Percentiles rank a stretch among this genome's conserved stretches.
phyloP scores from a whole-genome alignment of 371 early-diverging fungal genomes.

The Coemansia sp. region DNA sequence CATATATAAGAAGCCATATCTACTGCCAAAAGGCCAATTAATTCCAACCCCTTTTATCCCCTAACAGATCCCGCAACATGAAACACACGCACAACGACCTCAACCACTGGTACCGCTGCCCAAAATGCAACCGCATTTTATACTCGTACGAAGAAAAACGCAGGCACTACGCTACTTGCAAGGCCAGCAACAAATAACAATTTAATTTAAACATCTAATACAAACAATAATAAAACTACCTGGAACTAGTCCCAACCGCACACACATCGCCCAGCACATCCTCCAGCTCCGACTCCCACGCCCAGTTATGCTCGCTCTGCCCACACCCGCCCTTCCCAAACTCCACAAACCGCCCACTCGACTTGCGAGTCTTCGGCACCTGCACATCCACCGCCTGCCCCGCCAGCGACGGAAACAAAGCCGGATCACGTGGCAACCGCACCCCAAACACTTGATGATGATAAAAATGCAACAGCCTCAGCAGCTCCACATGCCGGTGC shows the following conservation, averaged over 20 bases:
- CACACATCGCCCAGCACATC: slow-evolving; percentile 34
- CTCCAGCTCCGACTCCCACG: slow-evolving; percentile 48
- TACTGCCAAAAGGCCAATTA: no score
- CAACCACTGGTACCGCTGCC: no score
- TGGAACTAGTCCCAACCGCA: not conserved
- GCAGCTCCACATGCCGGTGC: slow-evolving; percentile 47
- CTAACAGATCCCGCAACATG: no score
- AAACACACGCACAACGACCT: no score
- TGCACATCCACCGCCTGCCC: slow-evolving; percentile 18
- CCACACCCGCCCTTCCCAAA: not conserved
- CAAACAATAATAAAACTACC: not conserved
- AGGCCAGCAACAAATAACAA: not conserved
- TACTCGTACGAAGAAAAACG: no score
- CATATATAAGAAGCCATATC: no score
- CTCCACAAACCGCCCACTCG: not conserved
- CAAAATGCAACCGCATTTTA: no score
- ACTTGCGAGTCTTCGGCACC: not conserved
- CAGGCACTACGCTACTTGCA: no score
- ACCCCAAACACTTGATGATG: slow-evolving; percentile 24
- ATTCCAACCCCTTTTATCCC: no score
- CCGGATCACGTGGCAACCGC: slow-evolving; percentile 31
- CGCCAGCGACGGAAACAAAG: slow-evolving; percentile 44
- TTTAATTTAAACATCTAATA: not conserved
- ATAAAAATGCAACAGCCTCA: slow-evolving; percentile 42
- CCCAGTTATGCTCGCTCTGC: slow-evolving; percentile 23